Evolutionary conservation across 2,329 filamentous ascomycete genomes (phyloP).

Genomic region (Fusarium brevicatenulatum): DNA sequence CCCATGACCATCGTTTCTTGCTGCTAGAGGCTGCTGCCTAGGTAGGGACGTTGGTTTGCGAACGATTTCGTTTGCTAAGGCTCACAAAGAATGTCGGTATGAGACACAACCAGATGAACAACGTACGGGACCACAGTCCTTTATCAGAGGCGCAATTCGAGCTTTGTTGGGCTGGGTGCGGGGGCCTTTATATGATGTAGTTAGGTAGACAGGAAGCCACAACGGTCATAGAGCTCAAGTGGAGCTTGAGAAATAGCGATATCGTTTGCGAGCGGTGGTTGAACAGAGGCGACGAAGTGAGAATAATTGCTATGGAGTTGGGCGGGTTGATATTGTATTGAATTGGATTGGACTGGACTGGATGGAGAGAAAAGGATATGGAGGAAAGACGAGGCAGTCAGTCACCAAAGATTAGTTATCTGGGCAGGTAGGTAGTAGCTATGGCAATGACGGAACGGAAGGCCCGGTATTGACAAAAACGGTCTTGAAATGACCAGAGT

Average conservation of each 20-base stretch:
- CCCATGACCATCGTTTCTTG: constrained; percentile 46
- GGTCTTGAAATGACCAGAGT: constrained; percentile 5
- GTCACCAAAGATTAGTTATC: neutral
- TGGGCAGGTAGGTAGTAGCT: neutral
- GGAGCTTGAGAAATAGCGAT: constrained; percentile 17
- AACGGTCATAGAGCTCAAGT: neutral
- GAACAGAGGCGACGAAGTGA: neutral
- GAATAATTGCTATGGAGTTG: neutral
- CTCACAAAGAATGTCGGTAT: neutral
- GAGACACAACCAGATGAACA: neutral
- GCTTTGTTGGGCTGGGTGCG: constrained; percentile 29
- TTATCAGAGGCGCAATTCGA: constrained; percentile 1
- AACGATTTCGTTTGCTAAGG: neutral
- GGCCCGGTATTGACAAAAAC: constrained; percentile 13
- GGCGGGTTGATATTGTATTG: constrained; percentile 2
- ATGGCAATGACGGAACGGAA: constrained; percentile 31
- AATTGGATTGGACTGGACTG: neutral
- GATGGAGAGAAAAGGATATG: constrained; percentile 3
- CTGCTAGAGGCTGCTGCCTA: constrained; percentile 24
- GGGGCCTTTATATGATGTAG: constrained; percentile 21
- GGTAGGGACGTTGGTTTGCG: neutral
- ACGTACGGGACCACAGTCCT: constrained; percentile 1
- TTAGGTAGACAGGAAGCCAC: neutral
- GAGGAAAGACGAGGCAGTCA: neutral
- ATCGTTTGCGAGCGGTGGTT: constrained; percentile 6